Evolutionary conservation across 305 asterid species (phyloP), one percentile per base, ranked within the genome.

Genomic region (Fraxinus xanthoxyloides): DNA sequence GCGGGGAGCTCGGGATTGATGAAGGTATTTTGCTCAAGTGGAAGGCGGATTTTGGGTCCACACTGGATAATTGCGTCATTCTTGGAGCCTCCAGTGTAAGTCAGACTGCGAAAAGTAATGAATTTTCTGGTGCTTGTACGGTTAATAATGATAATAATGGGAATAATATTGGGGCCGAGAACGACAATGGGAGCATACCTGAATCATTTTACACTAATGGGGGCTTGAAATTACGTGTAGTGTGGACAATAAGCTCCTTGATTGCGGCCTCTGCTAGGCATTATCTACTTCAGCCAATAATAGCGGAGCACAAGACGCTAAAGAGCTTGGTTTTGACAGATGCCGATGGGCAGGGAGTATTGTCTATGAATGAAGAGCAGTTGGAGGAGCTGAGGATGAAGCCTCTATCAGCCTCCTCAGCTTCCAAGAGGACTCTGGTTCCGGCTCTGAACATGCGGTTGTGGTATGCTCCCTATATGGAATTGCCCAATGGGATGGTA

Each of bases 221-320:
- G 48, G 99, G 97, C 23, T 85, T 95, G 87, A 95, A 95, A 67
- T 80, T 95, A 87, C 97, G 99, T 6, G 99, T 95, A 1, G 98
- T 95, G 21, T 95, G 99, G 99, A 95, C 99, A 9, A 95, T 95
- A 59, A 95, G 99, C 84, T 95, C 99, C 56, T 84, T 95, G 85
- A 94, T 95, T 10, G 99, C 99, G 17, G 99, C 99, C 74, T 93
- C 99, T 5, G 99, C 99, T 0, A 89, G 99, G 87, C 99, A 95
- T 89, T 95, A 95, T 82, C 87, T 95, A 82, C 77, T 95, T 82
- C 99, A 95, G 85, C 96, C 97, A 0, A 95, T 95, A 32, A 94
- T 95, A 48, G 88, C 97, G 0, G 98, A 95, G 87, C 99, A 95
- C 79, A 89, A 89, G 87, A 92, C 97, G 17, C 82, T 95, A 67